phyloP scores from a whole-genome alignment of 148 eudicot genomes.

The Rhododendron griersonianum region DNA sequence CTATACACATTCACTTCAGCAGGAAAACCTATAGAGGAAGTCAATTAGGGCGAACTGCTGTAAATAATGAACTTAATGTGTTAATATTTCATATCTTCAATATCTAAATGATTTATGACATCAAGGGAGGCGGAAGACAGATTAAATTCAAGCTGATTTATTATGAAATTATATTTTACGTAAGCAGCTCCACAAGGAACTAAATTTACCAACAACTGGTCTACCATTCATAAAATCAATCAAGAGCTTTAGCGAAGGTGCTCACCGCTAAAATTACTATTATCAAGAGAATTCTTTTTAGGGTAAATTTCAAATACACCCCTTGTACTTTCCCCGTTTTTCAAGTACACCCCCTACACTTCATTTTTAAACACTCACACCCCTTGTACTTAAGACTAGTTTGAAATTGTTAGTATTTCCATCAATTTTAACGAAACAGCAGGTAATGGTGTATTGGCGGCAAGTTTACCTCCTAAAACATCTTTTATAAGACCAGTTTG shows the following conservation, averaged over 20 bases:
- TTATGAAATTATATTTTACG: not conserved
- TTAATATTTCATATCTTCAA: not conserved
- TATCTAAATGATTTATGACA: not conserved
- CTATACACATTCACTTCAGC: not conserved
- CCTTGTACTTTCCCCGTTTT: too few species aligned
- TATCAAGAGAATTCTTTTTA: not conserved
- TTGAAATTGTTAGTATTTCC: too few species aligned
- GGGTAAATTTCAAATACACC: too few species aligned
- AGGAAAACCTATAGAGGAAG: not conserved
- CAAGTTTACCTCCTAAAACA: too few species aligned
- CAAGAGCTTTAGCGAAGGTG: not conserved
- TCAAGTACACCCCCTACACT: too few species aligned
- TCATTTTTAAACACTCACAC: too few species aligned
- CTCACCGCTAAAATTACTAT: not conserved
- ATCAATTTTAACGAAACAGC: too few species aligned
- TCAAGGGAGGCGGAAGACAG: not conserved
- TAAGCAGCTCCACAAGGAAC: conserved; percentile 1
- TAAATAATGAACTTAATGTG: not conserved
- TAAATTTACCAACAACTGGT: not conserved
- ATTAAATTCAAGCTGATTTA: not conserved
- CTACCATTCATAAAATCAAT: not conserved
- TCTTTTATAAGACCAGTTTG: too few species aligned
- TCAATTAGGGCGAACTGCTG: not conserved
- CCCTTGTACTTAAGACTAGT: too few species aligned
- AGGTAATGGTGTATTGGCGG: too few species aligned